Percentiles rank a stretch among this genome's conserved stretches.
phyloP scores from a whole-genome alignment of 805 yeast genomes.

The Grigorovia yakushimaensis region DNA sequence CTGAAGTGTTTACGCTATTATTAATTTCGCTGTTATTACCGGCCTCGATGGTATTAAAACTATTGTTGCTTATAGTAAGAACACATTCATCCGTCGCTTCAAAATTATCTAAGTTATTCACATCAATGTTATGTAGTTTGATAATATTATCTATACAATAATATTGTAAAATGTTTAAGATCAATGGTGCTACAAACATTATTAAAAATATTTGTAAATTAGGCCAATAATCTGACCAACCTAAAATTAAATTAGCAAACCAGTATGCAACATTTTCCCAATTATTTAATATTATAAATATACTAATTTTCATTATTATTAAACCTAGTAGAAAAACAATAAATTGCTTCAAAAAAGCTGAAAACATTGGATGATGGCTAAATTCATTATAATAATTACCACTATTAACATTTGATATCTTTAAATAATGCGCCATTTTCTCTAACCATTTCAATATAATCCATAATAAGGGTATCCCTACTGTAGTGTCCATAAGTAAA shows the following conservation, averaged over 20 bases:
- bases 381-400: conserved; percentile 31
- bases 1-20: not conserved
- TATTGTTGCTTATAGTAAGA: not conserved
- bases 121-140: conserved; percentile 36
- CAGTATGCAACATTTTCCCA: conserved; percentile 64
- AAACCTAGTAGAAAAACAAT: conserved; percentile 56
- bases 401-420: conserved; percentile 36
- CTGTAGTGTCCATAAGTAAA: conserved; percentile 81
- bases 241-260: conserved; percentile 63
- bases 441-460: conserved; percentile 43
- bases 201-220: conserved; percentile 79
- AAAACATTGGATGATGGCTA: conserved; percentile 44
- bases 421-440: conserved; percentile 25
- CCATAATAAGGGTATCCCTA: conserved; percentile 82
- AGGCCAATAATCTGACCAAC: conserved; percentile 79
- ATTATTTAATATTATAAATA: conserved; percentile 48
- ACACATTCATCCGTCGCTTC: conserved; percentile 14
- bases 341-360: conserved; percentile 64
- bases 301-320: conserved; percentile 49
- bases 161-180: conserved; percentile 67
- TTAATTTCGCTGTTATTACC: not conserved
- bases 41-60: not conserved
- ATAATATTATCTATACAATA: conserved; percentile 66
- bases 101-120: conserved; percentile 23
- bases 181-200: conserved; percentile 68